Evolutionary conservation across 2,329 filamentous ascomycete species (phyloP).

Genomic region (Cyclaneusma minus): DNA sequence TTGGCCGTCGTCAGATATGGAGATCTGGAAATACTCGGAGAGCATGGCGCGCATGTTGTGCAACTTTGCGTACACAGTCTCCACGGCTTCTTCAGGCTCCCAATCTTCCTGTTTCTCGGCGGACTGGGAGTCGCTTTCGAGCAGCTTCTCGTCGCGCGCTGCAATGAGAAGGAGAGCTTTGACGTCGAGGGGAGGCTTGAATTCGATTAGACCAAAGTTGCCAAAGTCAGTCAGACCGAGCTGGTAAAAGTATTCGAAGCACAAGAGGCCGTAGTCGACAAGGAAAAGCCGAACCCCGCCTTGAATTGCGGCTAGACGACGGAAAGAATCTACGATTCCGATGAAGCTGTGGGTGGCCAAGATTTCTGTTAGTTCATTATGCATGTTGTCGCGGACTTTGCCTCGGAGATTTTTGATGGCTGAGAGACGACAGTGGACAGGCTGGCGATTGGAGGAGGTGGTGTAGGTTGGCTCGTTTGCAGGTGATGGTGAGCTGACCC

Average conservation of each 20-base stretch:
- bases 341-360: constrained; percentile 86
- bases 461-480: constrained; percentile 13
- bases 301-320: constrained; percentile 84
- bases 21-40: constrained; percentile 78
- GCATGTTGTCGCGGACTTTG: constrained; percentile 65
- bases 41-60: constrained; percentile 73
- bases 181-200: constrained; percentile 61
- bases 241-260: constrained; percentile 90
- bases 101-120: constrained; percentile 34
- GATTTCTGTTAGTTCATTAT: constrained; percentile 73
- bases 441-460: constrained; percentile 52
- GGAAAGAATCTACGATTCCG: constrained; percentile 74
- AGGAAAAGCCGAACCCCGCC: constrained; percentile 84
- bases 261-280: constrained; percentile 79
- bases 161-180: constrained; percentile 57
- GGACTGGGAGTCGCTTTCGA: constrained; percentile 14
- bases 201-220: constrained; percentile 76
- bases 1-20: constrained; percentile 64
- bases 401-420: constrained; percentile 76
- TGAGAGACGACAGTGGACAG: constrained; percentile 56
- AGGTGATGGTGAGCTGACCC: constrained; percentile 13
- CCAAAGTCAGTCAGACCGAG: constrained; percentile 87
- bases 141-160: constrained; percentile 49
- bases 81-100: constrained; percentile 49
- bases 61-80: constrained; percentile 50